Evolutionary conservation across 495 filamentous ascomycete genomes (phyloP), one percentile per base, ranked within the genome.

Genomic region (Penicillium bovifimosum): DNA sequence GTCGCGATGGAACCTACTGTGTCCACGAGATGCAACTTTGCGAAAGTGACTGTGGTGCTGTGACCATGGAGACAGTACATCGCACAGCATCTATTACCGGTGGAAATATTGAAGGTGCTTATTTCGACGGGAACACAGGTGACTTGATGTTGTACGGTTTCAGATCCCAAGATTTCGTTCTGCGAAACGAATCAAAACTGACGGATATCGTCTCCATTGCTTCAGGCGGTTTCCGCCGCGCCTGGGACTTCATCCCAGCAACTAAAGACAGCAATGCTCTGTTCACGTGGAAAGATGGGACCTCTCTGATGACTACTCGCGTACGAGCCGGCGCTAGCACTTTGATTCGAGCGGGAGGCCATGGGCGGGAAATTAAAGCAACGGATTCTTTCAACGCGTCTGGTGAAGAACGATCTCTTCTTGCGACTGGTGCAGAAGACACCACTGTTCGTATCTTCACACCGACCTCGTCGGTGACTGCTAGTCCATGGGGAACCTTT

Each of bases 371-470:
- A 72, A 87, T 96, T 55, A 92, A 92, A 66, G 76, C 85, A 1
- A 71, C 85, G 53, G 82, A 87, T n/a, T 62, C 84, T 6, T 77
- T 69, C 5, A 57, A 62, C 1, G 7, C 38, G 1, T 26, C 47
- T 5, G 35, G 52, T 16, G 61, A 53, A 6, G 29, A 14, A 26
- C 51, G 44, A 6, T 67, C 62, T 26, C 59, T 55, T 41, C 66
- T 96, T 34, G 91, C 88, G 1, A 97, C 92, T 0, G 93, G 87
- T 0, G 86, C 89, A 0, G 93, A 97, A 68, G 93, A 97, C 58
- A 97, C 95, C 0, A 73, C 80, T 0, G 86, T 97, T 52, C 80
- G 87, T 16, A 78, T 97, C 20, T 69, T 56, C 34, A 48, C 54
- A 18, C 58, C 59, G 26, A 63, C 47, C 6, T 43, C 42, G 3